Conservation (phyloP, 345 rosid genomes). For the Rhodamnia argentea region DNA sequence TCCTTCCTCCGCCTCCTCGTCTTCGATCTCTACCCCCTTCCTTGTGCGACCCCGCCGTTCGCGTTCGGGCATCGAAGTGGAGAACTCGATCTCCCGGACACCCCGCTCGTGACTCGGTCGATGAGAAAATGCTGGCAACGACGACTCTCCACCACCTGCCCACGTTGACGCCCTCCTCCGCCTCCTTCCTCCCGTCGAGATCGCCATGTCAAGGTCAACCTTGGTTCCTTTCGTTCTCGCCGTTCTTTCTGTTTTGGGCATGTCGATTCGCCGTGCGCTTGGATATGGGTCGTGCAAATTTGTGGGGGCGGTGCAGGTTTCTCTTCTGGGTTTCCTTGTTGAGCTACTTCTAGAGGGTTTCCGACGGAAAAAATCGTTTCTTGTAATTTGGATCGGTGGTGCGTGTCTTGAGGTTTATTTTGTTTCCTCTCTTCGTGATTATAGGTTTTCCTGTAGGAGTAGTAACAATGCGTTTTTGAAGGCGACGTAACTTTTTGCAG, state of each 20-base stretch:
- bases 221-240: neutral
- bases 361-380: neutral
- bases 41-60: neutral
- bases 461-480: neutral
- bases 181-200: neutral
- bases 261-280: no score
- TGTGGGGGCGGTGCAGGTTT: neutral
- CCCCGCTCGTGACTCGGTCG: neutral
- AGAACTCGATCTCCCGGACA: neutral
- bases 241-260: neutral
- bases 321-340: neutral
- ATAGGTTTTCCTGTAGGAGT: neutral
- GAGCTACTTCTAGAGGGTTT: neutral
- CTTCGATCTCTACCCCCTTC: neutral
- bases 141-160: slow-evolving; percentile 4
- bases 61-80: neutral
- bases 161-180: neutral
- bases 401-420: neutral
- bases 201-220: slow-evolving; percentile 53
- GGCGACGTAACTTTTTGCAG: neutral
- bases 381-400: neutral
- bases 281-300: neutral
- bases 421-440: neutral
- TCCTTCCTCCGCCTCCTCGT: no score
- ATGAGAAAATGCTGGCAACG: slow-evolving; percentile 49